Base-by-base conservation (phyloP, 1,284 basidiomycete genomes). In the Lentinula novae-zelandiae region DNA sequence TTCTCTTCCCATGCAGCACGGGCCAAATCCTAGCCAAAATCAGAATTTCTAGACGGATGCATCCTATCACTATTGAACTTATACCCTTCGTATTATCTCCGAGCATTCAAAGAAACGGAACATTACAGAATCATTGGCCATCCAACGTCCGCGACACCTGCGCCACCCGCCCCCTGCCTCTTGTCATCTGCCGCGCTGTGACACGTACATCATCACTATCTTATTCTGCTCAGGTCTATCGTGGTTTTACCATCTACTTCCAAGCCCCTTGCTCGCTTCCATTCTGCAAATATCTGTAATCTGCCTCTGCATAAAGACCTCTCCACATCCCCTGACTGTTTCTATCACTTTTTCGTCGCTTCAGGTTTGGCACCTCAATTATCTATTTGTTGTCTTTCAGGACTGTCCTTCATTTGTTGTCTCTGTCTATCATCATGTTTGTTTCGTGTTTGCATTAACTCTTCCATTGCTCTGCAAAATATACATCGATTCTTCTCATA, bases 1-100 rank as follows among this genome's bases (percentile, higher is more conserved):
- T n/a, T 39, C 44, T 17, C 3, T 57, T 7, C 54, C 42, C 15
- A 58, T 58, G 57, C 57, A 40, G 39, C 57, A 57, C 5, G 42
- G 17, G 9, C 55, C 36, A 39, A 58, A 52, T 44, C 49, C 57
- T 9, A 58, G 53, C 15, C 57, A 58, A 48, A 58, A 58, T 22
- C 57, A 58, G 31, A 58, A 58, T 44, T 52, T 58, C 38, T 58
- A 58, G 50, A 58, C 39, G 57, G 27, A 44, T 54, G 38, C 53
- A 54, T 40, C 33, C 17, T 3, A 12, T 56, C n/a, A 44, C 13
- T 42, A 56, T 27, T n/a, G 34, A 38, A 39, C 36, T 1, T 56
- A 56, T 56, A 56, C 54, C 54, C 40, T 42, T 39, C 53, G 31
- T 31, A 31, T 42, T 2, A 12, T 39, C 17, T 52, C 31, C 20